phyloP scores from a whole-genome alignment of 2,329 filamentous ascomycete genomes.

The Penicillium verrucosum region DNA sequence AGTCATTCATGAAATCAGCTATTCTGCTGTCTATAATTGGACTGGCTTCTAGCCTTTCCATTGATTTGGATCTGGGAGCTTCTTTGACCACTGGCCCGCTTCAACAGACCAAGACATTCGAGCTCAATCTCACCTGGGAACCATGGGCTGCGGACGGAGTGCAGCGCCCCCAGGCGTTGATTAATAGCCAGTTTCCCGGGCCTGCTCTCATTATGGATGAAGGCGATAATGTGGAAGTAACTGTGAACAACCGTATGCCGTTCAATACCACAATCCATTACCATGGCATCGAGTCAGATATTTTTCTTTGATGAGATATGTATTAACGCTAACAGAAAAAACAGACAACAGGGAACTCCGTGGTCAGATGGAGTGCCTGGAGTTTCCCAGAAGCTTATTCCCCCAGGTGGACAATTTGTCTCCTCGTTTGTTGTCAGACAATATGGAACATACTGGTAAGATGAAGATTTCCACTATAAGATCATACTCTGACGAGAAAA shows the following conservation, averaged over 20 bases:
- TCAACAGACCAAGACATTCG: too few species aligned
- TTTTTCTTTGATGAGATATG: neutral
- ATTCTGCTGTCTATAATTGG: too few species aligned
- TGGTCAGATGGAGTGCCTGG: conserved; percentile 60
- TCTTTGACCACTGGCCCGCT: too few species aligned
- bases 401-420: conserved; percentile 46
- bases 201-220: conserved; percentile 26
- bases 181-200: conserved; percentile 30
- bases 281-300: conserved; percentile 26
- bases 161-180: conserved; percentile 27
- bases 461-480: too few species aligned
- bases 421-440: conserved; percentile 53
- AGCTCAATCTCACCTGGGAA: too few species aligned
- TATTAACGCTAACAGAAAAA: neutral
- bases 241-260: conserved; percentile 26
- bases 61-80: too few species aligned
- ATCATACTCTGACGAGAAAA: too few species aligned
- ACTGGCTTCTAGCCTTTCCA: too few species aligned
- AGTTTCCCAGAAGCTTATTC: conserved; percentile 51
- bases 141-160: conserved; percentile 19
- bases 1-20: too few species aligned
- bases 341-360: conserved; percentile 45
- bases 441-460: conserved; percentile 51
- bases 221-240: conserved; percentile 29
- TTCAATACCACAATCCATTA: conserved; percentile 27